Percentiles rank a stretch among this genome's conserved stretches.
Evolutionary conservation across 768 basidiomycete genomes (phyloP).

Genomic region (Auriculariales sp.): DNA sequence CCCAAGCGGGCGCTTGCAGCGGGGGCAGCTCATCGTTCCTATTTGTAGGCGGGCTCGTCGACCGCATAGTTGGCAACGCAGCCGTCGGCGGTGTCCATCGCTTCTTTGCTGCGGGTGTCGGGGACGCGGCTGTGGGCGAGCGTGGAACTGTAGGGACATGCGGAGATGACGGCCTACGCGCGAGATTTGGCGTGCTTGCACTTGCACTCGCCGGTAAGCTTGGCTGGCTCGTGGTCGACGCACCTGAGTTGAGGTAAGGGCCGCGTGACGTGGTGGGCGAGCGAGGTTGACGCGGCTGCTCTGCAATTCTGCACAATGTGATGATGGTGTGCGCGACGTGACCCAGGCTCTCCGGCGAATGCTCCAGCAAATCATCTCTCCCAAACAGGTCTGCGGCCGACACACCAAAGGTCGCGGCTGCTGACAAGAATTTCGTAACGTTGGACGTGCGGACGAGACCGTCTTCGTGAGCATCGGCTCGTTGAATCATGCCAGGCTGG

Average conservation of each 20-base stretch:
- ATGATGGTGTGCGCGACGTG: conserved; percentile 66
- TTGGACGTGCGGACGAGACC: conserved; percentile 54
- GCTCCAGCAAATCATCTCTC: conserved; percentile 50
- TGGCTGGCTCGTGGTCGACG: conserved; percentile 3
- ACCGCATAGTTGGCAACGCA: conserved; percentile 34
- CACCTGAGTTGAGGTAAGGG: conserved; percentile 22
- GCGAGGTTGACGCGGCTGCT: conserved; percentile 27
- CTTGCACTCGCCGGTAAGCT: conserved; percentile 19
- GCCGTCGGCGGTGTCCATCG: conserved; percentile 36
- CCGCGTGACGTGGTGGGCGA: neutral
- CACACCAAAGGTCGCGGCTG: conserved; percentile 45
- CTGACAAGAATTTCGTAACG: conserved; percentile 62
- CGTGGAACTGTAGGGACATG: neutral
- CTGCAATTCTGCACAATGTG: conserved; percentile 47
- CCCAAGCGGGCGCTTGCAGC: no score
- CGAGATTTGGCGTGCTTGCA: conserved; percentile 50
- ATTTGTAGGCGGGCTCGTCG: conserved; percentile 47
- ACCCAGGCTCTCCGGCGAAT: conserved; percentile 38
- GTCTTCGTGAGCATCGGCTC: conserved; percentile 52
- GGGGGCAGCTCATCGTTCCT: no score
- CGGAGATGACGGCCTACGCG: conserved; percentile 7
- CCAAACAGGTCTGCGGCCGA: conserved; percentile 49
- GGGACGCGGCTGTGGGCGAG: conserved; percentile 5
- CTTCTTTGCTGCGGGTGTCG: conserved; percentile 24
- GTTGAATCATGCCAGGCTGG: conserved; percentile 40